Conservation (phyloP, 768 basidiomycete genomes). For the Russula brevipes region DNA sequence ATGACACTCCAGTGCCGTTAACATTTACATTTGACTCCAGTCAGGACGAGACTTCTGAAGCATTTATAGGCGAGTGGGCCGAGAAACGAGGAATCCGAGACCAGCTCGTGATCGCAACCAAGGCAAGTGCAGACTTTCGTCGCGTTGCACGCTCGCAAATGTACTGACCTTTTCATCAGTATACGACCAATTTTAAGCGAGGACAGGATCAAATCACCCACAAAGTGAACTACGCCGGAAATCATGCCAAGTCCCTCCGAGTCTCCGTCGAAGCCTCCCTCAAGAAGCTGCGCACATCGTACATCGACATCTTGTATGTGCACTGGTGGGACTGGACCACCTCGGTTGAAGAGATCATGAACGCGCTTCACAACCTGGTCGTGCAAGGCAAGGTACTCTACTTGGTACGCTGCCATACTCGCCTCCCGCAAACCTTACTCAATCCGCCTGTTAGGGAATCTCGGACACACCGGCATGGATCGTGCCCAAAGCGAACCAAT, state of each 20-base stretch:
- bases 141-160: neutral
- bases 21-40: slow-evolving; percentile 2
- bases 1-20: too few species aligned
- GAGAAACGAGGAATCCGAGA: slow-evolving; percentile 34
- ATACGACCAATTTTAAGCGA: slow-evolving; percentile 28
- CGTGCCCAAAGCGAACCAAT: slow-evolving; percentile 37
- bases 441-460: slow-evolving; percentile 7
- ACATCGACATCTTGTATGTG: slow-evolving; percentile 51
- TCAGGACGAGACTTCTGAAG: slow-evolving; percentile 31
- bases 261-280: slow-evolving; percentile 36
- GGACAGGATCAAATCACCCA: slow-evolving; percentile 25
- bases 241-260: slow-evolving; percentile 35
- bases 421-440: neutral
- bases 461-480: slow-evolving; percentile 37
- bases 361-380: slow-evolving; percentile 39
- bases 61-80: slow-evolving; percentile 42
- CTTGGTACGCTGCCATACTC: slow-evolving; percentile 28
- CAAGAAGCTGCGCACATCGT: slow-evolving; percentile 53
- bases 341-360: slow-evolving; percentile 25
- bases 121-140: slow-evolving; percentile 14
- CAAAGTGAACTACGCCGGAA: slow-evolving; percentile 41
- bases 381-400: slow-evolving; percentile 40
- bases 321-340: slow-evolving; percentile 50
- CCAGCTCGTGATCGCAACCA: slow-evolving; percentile 35
- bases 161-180: slow-evolving; percentile 22